Conservation (phyloP, 2,329 filamentous ascomycete species). For the Pyricularia grisea region DNA sequence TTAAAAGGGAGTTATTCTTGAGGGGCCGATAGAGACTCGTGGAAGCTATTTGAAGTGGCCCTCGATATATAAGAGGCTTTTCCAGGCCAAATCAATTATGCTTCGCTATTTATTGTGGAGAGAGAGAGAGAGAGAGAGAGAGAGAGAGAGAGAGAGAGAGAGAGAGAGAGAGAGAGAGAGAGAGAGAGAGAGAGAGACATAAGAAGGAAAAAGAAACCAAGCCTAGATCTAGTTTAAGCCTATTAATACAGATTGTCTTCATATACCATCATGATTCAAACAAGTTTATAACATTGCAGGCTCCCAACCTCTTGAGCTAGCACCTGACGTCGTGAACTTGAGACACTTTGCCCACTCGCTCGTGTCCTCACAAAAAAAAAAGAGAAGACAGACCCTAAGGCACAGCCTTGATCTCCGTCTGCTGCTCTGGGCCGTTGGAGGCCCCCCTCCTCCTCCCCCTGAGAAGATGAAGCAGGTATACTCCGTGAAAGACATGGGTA, state of each 20-base stretch:
- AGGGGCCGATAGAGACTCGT: too few relatives aligned
- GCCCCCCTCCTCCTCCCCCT: not conserved
- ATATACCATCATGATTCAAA: not conserved
- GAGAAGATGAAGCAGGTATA: slow-evolving; percentile 6
- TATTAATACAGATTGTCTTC: not conserved
- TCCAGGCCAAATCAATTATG: too few relatives aligned
- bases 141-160: too few relatives aligned
- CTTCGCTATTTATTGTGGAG: too few relatives aligned
- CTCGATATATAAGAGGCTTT: too few relatives aligned
- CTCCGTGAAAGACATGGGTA: slow-evolving; percentile 2
- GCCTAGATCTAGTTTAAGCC: not conserved
- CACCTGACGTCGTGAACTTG: not conserved
- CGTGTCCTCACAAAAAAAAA: not conserved
- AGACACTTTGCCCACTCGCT: not conserved
- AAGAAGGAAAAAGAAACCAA: not conserved
- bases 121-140: too few relatives aligned
- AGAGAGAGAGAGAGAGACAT: too few relatives aligned
- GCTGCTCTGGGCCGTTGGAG: not conserved
- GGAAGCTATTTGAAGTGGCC: too few relatives aligned
- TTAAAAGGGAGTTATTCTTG: too few relatives aligned
- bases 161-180: too few relatives aligned
- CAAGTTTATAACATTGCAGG: not conserved
- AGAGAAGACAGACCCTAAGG: not conserved
- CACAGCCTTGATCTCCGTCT: not conserved
- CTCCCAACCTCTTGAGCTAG: not conserved